Percentiles rank a stretch among this genome's conserved stretches.
Conservation (phyloP, 2,329 filamentous ascomycete genomes). For the Phialophora tarda region DNA sequence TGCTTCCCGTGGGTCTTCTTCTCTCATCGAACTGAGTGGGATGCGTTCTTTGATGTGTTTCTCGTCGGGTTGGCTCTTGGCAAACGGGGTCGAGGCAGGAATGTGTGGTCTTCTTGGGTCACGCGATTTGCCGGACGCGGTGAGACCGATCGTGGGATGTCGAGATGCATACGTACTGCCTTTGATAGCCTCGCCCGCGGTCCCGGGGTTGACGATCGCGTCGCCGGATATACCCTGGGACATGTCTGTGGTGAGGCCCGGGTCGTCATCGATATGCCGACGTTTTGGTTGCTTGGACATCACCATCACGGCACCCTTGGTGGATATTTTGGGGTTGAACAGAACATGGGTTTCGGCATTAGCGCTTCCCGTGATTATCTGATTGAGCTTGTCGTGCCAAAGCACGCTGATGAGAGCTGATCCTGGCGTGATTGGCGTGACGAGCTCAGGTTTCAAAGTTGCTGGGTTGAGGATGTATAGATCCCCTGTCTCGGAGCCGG, state of each 20-base stretch:
- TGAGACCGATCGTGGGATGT: constrained; percentile 74
- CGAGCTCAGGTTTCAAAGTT: constrained; percentile 80
- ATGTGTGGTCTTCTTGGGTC: constrained; percentile 87
- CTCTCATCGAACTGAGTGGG: constrained; percentile 86
- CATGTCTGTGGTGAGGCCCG: constrained; percentile 82
- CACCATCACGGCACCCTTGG: constrained; percentile 80
- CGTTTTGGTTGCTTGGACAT: constrained; percentile 95
- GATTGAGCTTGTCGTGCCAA: constrained; percentile 95
- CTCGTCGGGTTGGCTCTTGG: constrained; percentile 86
- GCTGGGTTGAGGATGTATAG: constrained; percentile 93
- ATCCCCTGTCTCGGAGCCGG: constrained; percentile 82
- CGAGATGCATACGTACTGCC: constrained; percentile 65
- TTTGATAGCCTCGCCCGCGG: constrained; percentile 33
- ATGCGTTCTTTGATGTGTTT: constrained; percentile 87
- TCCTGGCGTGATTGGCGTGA: constrained; percentile 86
- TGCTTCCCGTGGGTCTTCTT: constrained; percentile 94
- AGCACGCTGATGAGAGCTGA: constrained; percentile 80
- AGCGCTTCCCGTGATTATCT: constrained; percentile 91
- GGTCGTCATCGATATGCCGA: constrained; percentile 92
- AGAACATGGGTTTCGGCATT: constrained; percentile 89
- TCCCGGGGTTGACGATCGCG: constrained; percentile 69
- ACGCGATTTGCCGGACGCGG: constrained; percentile 74
- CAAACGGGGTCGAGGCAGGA: constrained; percentile 84
- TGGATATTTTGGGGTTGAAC: constrained; percentile 85
- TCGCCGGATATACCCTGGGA: constrained; percentile 76